These are phyloP conservation scores for Eucalyptus cladocalyx DNA, from an alignment of 345 rosid species.

Conservation along the genomic window DNA sequence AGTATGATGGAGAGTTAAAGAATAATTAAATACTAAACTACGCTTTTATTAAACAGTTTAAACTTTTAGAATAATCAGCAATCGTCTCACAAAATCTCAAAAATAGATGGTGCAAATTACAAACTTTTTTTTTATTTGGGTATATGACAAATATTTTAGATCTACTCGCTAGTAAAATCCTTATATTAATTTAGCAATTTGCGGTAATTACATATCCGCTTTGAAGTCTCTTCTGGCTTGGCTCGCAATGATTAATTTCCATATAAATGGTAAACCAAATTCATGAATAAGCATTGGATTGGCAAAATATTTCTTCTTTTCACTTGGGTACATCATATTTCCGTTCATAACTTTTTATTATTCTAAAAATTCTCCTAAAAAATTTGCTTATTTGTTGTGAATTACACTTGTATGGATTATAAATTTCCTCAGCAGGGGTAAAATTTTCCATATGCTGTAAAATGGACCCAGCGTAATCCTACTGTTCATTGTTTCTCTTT, in stretches of 20 bases:
- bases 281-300: neutral
- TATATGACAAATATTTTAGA: neutral
- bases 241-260: neutral
- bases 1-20: rapidly evolving
- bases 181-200: neutral
- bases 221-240: neutral
- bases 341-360: neutral
- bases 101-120: neutral
- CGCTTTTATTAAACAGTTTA: rapidly evolving
- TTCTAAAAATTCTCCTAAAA: neutral
- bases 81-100: too few species aligned
- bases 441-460: neutral
- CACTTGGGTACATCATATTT: neutral
- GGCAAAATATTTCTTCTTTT: neutral
- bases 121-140: neutral
- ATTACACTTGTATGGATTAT: neutral
- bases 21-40: too few species aligned
- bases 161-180: neutral
- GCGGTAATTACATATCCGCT: neutral
- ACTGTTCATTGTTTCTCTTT: neutral
- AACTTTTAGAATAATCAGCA: rapidly evolving
- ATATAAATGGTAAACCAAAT: neutral
- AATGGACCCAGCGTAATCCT: neutral
- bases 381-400: neutral
- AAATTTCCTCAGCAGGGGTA: neutral